These are phyloP conservation scores for Neurospora tetrasperma DNA, from an alignment of 495 filamentous ascomycete genomes.

Conservation along the genomic window DNA sequence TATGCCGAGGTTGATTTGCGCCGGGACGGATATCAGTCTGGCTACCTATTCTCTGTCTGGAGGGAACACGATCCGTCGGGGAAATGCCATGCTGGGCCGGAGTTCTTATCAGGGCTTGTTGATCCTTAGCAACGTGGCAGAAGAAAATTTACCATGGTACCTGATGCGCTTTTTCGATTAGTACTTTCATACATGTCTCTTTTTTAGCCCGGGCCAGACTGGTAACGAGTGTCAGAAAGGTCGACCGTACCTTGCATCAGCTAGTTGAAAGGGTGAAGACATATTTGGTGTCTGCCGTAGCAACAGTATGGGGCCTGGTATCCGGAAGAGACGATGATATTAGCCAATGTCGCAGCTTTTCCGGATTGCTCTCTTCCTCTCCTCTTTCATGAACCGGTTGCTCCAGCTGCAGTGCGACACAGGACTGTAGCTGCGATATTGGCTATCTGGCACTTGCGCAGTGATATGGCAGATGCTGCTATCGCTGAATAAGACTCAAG, in stretches of 20 bases:
- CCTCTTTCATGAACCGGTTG: slow-evolving; percentile 17
- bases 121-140: background rate
- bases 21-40: background rate
- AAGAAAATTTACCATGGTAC: background rate
- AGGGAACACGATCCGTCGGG: background rate
- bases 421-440: slow-evolving; percentile 17
- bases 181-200: background rate
- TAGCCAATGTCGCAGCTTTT: slow-evolving; percentile 7
- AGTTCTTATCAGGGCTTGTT: background rate
- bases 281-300: background rate
- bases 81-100: background rate
- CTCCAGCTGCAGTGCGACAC: slow-evolving; percentile 18
- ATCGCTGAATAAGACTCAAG: slow-evolving; percentile 20
- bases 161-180: background rate
- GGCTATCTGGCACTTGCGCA: slow-evolving; percentile 16
- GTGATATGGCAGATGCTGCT: slow-evolving; percentile 10
- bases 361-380: background rate
- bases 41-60: background rate
- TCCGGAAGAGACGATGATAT: slow-evolving; percentile 3
- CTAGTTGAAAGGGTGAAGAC: background rate
- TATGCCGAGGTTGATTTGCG: background rate
- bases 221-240: background rate
- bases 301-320: background rate
- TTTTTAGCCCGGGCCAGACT: background rate
- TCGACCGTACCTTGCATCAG: background rate